Base-by-base conservation (phyloP, 192 early-diverging fungal genomes). In the Linnemannia elongata region DNA sequence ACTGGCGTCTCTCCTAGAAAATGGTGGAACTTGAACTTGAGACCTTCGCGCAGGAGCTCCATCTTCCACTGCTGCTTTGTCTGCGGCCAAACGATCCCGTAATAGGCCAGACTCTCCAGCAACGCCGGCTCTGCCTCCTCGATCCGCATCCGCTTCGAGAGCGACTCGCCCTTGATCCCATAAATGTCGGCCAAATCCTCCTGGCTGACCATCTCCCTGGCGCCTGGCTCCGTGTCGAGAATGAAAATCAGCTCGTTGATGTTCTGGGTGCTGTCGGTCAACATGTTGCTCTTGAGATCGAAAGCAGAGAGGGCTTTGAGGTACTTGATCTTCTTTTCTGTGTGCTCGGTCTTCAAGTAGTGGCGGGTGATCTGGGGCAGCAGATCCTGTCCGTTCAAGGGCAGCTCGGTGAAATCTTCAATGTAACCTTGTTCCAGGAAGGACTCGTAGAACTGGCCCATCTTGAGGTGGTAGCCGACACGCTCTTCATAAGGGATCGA, bases 401-500 rank as follows among this genome's bases (percentile, higher is more conserved):
- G 78, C 57, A 57, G 30, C 4, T 49, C 39, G 5, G 78, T 73
- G 12, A 70, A 42, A 30, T 85, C 83, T 38, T 88, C 86, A n/a
- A 69, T 45, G 1, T 47, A 70, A 54, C 20, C 38, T 18, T 74
- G 30, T 4, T 55, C 76, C 77, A 84, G 33, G 52, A 84, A 84
- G 4, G 78, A 82, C 49, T 91, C 91, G 63, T 91, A 91, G 33
- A 89, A 90, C 17, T 82, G 82, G 6, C 85, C 91, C 52, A 91
- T 77, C 7, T 74, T 33, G 9, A 82, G 79, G 45, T 91, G 91
- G 36, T 88, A 76, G 9, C 36, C 44, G 15, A 89, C 88, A 13
- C 91, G 85, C 24, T 80, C 85, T 72, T 91, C 89, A 75, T 87
- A 91, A 0, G 91, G 88, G 18, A 90, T 81, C 81, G 81, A 88